phyloP scores from a whole-genome alignment of 2,329 filamentous ascomycete species.

The Colletotrichum tanaceti region DNA sequence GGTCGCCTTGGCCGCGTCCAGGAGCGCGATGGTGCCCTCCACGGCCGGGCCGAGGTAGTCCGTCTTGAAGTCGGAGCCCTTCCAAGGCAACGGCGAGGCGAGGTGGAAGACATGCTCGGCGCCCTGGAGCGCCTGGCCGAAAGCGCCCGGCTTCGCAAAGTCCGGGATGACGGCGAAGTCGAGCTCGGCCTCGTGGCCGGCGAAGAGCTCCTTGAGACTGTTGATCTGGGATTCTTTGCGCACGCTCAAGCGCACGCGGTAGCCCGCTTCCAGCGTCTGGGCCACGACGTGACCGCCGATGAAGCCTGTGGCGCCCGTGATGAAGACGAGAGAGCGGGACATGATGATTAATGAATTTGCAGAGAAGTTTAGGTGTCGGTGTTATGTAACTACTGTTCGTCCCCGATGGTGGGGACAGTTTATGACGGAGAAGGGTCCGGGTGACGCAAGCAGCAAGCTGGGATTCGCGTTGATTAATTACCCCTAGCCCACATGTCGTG shows the following conservation, averaged over 20 bases:
- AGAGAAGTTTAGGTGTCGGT: too few species aligned
- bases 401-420: too few species aligned
- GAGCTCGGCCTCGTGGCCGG: neutral
- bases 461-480: too few species aligned
- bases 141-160: constrained; percentile 2
- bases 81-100: constrained; percentile 22
- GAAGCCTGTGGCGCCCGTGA: constrained; percentile 31
- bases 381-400: too few species aligned
- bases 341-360: too few species aligned
- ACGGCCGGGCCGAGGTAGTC: constrained; percentile 23
- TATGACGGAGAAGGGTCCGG: too few species aligned
- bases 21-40: constrained; percentile 6
- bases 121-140: neutral
- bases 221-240: constrained; percentile 14
- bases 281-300: constrained; percentile 13
- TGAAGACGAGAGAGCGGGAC: constrained; percentile 23
- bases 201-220: neutral
- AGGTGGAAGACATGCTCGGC: constrained; percentile 24
- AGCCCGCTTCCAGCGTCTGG: neutral
- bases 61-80: constrained; percentile 11
- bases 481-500: too few species aligned
- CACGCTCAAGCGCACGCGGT: constrained; percentile 28
- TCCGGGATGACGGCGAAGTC: constrained; percentile 11
- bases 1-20: neutral
- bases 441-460: too few species aligned